Conservation (phyloP, 2,329 filamentous ascomycete genomes). For the Penicillium hordei region DNA sequence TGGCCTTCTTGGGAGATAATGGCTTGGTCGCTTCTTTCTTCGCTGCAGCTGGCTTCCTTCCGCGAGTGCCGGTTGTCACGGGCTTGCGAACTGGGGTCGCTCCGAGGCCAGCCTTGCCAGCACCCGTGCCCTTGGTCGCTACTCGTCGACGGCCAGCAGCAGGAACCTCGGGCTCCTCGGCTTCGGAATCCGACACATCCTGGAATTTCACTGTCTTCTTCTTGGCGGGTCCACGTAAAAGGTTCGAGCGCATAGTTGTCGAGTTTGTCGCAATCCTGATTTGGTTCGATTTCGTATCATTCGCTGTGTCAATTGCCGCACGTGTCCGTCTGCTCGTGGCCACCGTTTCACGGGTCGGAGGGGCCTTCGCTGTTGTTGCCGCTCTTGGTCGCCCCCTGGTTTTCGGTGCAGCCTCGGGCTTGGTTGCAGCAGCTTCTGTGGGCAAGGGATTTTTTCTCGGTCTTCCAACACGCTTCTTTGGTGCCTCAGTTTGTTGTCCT, state of each 20-base stretch:
- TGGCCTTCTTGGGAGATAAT: constrained; percentile 51
- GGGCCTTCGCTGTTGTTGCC: constrained; percentile 18
- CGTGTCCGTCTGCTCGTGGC: constrained; percentile 18
- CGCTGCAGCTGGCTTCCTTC: constrained; percentile 35
- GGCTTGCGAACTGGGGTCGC: constrained; percentile 50
- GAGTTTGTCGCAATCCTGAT: constrained; percentile 33
- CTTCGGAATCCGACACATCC: constrained; percentile 43
- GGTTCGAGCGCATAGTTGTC: constrained; percentile 30
- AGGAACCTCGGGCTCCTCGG: constrained; percentile 37
- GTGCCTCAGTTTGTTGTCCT: constrained; percentile 8
- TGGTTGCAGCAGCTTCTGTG: constrained; percentile 13
- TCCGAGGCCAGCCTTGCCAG: constrained; percentile 40
- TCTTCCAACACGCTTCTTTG: constrained; percentile 24
- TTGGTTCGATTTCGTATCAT: constrained; percentile 22
- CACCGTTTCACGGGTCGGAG: constrained; percentile 9
- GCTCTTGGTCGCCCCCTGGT: constrained; percentile 35
- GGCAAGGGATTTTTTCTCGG: constrained; percentile 19
- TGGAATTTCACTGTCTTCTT: constrained; percentile 52
- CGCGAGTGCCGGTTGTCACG: constrained; percentile 28
- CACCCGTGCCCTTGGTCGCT: constrained; percentile 20
- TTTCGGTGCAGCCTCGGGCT: constrained; percentile 20
- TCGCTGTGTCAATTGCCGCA: constrained; percentile 6
- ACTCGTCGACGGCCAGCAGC: constrained; percentile 26
- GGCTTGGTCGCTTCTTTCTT: constrained; percentile 37
- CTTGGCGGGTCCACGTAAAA: constrained; percentile 33